phyloP scores from a whole-genome alignment of 306 rosid genomes.

The Vicia sativa region DNA sequence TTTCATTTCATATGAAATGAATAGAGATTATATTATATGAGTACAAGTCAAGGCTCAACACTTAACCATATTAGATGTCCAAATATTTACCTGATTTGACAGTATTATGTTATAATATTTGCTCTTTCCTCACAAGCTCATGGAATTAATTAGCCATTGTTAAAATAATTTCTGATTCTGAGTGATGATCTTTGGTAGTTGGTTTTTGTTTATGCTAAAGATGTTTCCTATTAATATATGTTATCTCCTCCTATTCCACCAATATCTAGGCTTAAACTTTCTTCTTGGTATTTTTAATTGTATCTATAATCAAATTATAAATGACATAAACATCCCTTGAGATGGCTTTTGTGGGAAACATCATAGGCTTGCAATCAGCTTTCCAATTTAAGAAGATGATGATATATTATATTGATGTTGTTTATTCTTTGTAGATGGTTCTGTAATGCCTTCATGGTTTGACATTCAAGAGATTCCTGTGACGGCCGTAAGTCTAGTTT shows the following conservation, averaged over 20 bases:
- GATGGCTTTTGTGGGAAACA: neutral
- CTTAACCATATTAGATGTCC: neutral
- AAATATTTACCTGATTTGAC: neutral
- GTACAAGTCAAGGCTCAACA: neutral
- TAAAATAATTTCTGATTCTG: neutral
- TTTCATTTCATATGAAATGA: neutral
- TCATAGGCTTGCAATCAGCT: neutral
- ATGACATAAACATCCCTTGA: neutral
- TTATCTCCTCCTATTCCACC: neutral
- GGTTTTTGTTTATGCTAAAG: neutral
- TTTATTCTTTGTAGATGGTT: conserved; percentile 62
- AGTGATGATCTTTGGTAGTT: neutral
- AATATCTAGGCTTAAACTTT: neutral
- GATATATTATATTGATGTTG: conserved; percentile 6
- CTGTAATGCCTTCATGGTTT: conserved; percentile 89
- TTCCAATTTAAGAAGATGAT: conserved; percentile 28
- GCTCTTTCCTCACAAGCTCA: neutral
- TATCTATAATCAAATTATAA: neutral
- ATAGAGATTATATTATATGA: conserved; percentile 5
- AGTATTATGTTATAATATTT: neutral
- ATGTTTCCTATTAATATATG: conserved; percentile 1
- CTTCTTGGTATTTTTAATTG: conserved; percentile 7
- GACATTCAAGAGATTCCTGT: conserved; percentile 82
- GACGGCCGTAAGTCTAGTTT: conserved; percentile 63
- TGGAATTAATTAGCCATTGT: neutral